Base-by-base conservation (phyloP, 345 rosid genomes). In the Eucalyptus microcorys region DNA sequence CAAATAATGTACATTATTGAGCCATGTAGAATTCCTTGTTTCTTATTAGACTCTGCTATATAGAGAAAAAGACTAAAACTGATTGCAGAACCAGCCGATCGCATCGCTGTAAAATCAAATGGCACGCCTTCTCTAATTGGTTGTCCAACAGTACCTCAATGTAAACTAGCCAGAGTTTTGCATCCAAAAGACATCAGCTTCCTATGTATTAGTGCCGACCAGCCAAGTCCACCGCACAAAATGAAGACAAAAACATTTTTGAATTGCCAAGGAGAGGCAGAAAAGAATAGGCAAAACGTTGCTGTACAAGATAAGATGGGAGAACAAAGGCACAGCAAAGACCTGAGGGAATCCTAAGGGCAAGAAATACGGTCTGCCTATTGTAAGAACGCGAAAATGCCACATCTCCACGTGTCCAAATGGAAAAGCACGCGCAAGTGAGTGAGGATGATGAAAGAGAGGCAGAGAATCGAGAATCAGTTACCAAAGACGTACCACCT, bases 371-470 rank as follows among this genome's bases (percentile, higher is more conserved):
- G 0, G 57, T 19, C 19, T 52, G 24, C 57, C 57, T 7, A 52
- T 52, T 19, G 10, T 0, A 1, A 52, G 24, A 52, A 52, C 24
- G 0, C 57, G 0, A 52, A 52, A 52, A 52, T 19, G 57, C 10
- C 57, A 19, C 57, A 52, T 52, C 57, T 52, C 57, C 57, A 52
- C 0, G 2, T 52, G 57, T 52, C 57, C 57, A 52, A 52, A 52
- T 52, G 57, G 0, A 52, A 0, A 52, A 52, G 57, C 24, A 52
- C 2, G 24, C 24, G 10, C 57, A 52, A 52, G 55, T 0, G 55
- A 52, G 55, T 52, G 55, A 52, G 55, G 55, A 52, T 52, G 55
- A 52, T 52, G 55, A 52, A 52, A 52, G 55, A 52, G 55, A 52
- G 55, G 10, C 0, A 50, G 4, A 50, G 55, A 52, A 24, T 52